These are phyloP conservation scores for Alternaria triticina DNA, from an alignment of 2,329 filamentous ascomycete species.

Conservation along the genomic window DNA sequence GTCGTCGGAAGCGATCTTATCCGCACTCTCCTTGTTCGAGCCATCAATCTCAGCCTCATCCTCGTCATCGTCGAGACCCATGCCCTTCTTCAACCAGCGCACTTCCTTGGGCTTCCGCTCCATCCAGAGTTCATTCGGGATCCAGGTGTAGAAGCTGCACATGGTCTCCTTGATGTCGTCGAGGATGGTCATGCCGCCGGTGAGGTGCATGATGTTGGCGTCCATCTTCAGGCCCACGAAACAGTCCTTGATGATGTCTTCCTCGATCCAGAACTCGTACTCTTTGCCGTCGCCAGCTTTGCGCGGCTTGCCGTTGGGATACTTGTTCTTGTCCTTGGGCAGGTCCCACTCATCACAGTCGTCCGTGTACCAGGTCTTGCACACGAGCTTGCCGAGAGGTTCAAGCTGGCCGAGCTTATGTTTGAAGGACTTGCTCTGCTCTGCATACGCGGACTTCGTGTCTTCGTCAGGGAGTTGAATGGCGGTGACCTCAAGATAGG, in stretches of 20 bases:
- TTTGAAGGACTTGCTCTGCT: constrained; percentile 37
- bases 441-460: constrained; percentile 55
- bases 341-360: constrained; percentile 48
- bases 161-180: constrained; percentile 49
- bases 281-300: constrained; percentile 46
- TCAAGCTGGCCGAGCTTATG: constrained; percentile 53
- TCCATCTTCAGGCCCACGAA: constrained; percentile 63
- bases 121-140: constrained; percentile 53
- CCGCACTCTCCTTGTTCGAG: constrained; percentile 8
- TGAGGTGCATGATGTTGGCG: constrained; percentile 36
- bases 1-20: constrained; percentile 15
- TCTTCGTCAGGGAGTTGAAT: constrained; percentile 57
- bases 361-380: constrained; percentile 58
- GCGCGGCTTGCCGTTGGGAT: constrained; percentile 28
- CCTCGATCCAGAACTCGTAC: constrained; percentile 71
- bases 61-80: constrained; percentile 24
- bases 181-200: constrained; percentile 36
- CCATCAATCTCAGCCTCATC: constrained; percentile 13
- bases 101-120: constrained; percentile 37
- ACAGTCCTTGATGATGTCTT: constrained; percentile 62
- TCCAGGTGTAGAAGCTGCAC: constrained; percentile 53
- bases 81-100: constrained; percentile 29
- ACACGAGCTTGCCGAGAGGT: constrained; percentile 61
- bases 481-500: constrained; percentile 51
- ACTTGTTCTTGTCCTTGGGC: constrained; percentile 37